Percentiles rank a stretch among this genome's conserved stretches.
These are phyloP conservation scores for Yamadazyma tumulicola DNA, from an alignment of 805 yeast species.

Conservation along the genomic window DNA sequence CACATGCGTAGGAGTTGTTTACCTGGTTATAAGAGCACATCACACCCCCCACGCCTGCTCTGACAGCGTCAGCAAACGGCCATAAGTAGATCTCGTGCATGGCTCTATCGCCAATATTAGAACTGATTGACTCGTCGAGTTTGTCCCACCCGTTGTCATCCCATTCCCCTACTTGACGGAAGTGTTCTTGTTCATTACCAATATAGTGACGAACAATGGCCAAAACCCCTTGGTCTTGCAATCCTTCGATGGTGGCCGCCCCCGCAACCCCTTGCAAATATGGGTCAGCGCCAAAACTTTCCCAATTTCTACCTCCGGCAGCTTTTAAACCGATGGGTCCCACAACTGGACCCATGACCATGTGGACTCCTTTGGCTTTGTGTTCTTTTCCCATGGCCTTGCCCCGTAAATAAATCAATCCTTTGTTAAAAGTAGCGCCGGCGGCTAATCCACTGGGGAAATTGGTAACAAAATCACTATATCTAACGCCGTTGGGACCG, in stretches of 20 bases:
- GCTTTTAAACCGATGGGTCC: slow-evolving; percentile 64
- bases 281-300: slow-evolving; percentile 61
- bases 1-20: slow-evolving; percentile 57
- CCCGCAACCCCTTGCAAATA: slow-evolving; percentile 56
- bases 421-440: slow-evolving; percentile 55
- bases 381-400: slow-evolving; percentile 56
- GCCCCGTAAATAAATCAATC: slow-evolving; percentile 50
- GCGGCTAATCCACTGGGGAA: slow-evolving; percentile 60
- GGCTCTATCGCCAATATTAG: slow-evolving; percentile 57
- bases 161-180: slow-evolving; percentile 53
- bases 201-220: slow-evolving; percentile 56
- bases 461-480: slow-evolving; percentile 52
- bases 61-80: slow-evolving; percentile 64
- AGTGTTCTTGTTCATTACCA: slow-evolving; percentile 63
- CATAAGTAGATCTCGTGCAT: slow-evolving; percentile 61
- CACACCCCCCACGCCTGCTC: slow-evolving; percentile 58
- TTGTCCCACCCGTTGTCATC: slow-evolving; percentile 41
- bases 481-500: slow-evolving; percentile 60
- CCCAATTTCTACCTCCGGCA: slow-evolving; percentile 65
- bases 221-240: slow-evolving; percentile 56
- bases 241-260: slow-evolving; percentile 49
- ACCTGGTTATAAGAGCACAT: slow-evolving; percentile 60
- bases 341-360: slow-evolving; percentile 53
- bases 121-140: slow-evolving; percentile 42
- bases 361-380: slow-evolving; percentile 51